Percentiles rank a stretch among this genome's conserved stretches.
phyloP scores from a whole-genome alignment of 2,329 filamentous ascomycete species.

The Lecanosticta acicola region DNA sequence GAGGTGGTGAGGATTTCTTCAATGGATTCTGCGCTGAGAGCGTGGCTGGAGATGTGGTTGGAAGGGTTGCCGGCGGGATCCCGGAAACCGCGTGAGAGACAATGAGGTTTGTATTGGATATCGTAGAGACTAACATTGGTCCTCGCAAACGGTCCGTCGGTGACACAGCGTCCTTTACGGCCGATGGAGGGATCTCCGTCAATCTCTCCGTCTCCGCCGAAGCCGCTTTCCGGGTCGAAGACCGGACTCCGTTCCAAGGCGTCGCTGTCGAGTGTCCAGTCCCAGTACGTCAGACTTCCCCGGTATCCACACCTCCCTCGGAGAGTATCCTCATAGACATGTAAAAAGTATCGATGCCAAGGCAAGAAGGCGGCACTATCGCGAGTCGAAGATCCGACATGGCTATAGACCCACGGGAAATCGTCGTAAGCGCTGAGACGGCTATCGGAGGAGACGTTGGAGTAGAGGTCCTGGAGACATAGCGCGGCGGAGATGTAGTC shows the following conservation, averaged over 20 bases:
- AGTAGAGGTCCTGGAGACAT: constrained; percentile 20
- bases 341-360: constrained; percentile 27
- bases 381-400: constrained; percentile 10
- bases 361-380: constrained; percentile 22
- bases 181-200: constrained; percentile 13
- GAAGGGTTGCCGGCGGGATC: constrained; percentile 12
- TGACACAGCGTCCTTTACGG: constrained; percentile 19
- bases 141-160: constrained; percentile 25
- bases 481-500: constrained; percentile 24
- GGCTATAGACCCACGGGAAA: constrained; percentile 22
- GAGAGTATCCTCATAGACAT: constrained; percentile 23
- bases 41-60: constrained; percentile 17
- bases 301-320: constrained; percentile 22
- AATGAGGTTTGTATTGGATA: constrained; percentile 17
- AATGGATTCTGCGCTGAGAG: constrained; percentile 17
- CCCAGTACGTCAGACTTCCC: constrained; percentile 23
- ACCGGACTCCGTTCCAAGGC: constrained; percentile 15
- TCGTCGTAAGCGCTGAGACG: constrained; percentile 23
- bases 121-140: constrained; percentile 11
- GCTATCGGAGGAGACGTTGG: constrained; percentile 10
- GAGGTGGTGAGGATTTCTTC: constrained; percentile 11
- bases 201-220: constrained; percentile 17
- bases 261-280: constrained; percentile 23
- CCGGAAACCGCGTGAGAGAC: constrained; percentile 22
- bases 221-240: constrained; percentile 15